Evolutionary conservation across 2,329 filamentous ascomycete species (phyloP).

Genomic region (Dactylellina haptotyla): DNA sequence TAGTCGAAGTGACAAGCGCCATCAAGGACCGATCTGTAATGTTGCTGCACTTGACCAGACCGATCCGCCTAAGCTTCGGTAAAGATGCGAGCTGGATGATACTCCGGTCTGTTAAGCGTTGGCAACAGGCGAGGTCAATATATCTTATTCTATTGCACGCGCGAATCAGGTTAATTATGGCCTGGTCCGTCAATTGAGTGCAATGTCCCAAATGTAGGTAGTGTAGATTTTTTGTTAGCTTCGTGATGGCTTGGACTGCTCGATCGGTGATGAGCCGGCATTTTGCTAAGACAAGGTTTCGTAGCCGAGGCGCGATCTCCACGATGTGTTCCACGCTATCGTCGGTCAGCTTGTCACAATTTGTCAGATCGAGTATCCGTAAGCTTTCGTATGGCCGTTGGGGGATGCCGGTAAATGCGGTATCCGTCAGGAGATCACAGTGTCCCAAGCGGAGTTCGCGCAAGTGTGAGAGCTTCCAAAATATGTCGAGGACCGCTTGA

Average conservation of each 20-base stretch:
- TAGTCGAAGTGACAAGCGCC: constrained; percentile 78
- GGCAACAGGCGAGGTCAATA: constrained; percentile 96
- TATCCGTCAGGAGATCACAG: constrained; percentile 84
- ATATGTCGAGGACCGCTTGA: constrained; percentile 80
- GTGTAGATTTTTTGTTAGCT: constrained; percentile 92
- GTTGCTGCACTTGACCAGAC: constrained; percentile 88
- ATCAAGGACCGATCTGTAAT: constrained; percentile 92
- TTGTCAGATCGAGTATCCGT: constrained; percentile 91
- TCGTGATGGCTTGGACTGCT: constrained; percentile 81
- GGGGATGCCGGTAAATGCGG: constrained; percentile 81
- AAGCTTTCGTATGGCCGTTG: constrained; percentile 82
- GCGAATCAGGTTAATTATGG: constrained; percentile 83
- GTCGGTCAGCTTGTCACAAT: constrained; percentile 84
- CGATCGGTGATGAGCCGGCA: constrained; percentile 91
- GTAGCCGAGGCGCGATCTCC: constrained; percentile 81
- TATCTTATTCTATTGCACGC: constrained; percentile 93
- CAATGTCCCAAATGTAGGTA: constrained; percentile 97
- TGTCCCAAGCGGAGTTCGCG: constrained; percentile 88
- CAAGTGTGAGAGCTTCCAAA: constrained; percentile 81
- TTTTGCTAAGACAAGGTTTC: constrained; percentile 93
- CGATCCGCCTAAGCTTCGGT: constrained; percentile 93
- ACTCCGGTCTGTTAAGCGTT: constrained; percentile 84
- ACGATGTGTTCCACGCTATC: constrained; percentile 89
- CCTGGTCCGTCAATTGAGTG: constrained; percentile 85
- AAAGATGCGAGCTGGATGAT: constrained; percentile 84